phyloP scores from a whole-genome alignment of 495 filamentous ascomycete species.

The Xylaria scruposa region DNA sequence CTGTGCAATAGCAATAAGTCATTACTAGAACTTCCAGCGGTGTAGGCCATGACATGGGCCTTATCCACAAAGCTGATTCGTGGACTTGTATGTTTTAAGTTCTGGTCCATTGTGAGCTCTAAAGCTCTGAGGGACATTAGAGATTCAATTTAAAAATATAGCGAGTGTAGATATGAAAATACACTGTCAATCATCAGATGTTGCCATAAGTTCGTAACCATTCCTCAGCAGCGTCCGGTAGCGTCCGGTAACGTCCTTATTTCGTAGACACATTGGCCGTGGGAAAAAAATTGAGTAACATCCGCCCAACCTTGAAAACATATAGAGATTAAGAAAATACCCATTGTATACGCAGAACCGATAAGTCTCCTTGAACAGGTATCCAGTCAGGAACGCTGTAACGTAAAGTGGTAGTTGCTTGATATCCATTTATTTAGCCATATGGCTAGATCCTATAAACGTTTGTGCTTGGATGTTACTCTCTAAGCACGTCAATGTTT shows the following conservation, averaged over 20 bases:
- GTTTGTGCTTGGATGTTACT: neutral
- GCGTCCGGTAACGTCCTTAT: neutral
- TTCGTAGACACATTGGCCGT: neutral
- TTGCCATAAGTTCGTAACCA: neutral
- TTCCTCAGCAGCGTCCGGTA: neutral
- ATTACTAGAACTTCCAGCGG: too few species aligned
- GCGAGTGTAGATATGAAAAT: neutral
- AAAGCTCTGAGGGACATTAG: neutral
- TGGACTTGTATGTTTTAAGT: too few species aligned
- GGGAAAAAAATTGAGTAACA: neutral
- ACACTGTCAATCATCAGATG: neutral
- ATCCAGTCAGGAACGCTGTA: neutral
- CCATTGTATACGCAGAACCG: neutral
- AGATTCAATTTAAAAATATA: neutral
- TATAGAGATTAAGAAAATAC: neutral
- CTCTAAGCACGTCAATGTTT: neutral
- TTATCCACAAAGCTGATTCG: too few species aligned
- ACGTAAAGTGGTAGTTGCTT: neutral
- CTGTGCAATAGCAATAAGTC: too few species aligned
- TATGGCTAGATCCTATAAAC: neutral
- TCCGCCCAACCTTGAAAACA: neutral
- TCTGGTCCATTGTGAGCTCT: too few species aligned
- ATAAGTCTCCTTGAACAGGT: neutral
- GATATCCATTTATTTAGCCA: neutral
- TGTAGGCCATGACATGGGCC: too few species aligned